Base-by-base conservation (phyloP, 768 basidiomycete species). In the Rhodotorula toruloides region DNA sequence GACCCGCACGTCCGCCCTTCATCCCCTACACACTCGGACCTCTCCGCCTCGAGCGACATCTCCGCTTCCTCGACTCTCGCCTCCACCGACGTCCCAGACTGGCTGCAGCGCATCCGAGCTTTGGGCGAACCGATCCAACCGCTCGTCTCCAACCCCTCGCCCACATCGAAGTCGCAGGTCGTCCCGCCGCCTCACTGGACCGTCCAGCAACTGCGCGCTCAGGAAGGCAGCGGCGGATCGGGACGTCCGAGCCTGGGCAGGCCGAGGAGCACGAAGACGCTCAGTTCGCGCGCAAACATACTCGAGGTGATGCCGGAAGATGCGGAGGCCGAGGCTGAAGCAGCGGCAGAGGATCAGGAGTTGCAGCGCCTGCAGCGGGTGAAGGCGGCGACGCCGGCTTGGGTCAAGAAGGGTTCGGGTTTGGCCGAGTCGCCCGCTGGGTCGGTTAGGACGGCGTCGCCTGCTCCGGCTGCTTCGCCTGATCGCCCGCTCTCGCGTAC, bases 91-190 rank as follows among this genome's bases (percentile, higher is more conserved):
- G 58, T 54, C 4, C 68, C 68, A 32, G 62, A 65, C 48, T 70
- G 68, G 68, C 63, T 61, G 25, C 29, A 58, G 21, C 62, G 62
- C 11, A 59, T 70, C n/a, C 63, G 60, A 27, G 59, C 63, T 1
- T 60, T 70, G 40, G 68, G 68, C 25, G 63, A 70, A 6, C 68
- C 68, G 2, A 62, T 65, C 22, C 42, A 67, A 39, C 62, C 63
- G 3, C 42, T 52, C 36, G 19, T 43, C 25, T 19, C 6, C 27
- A 16, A 3, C 48, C 39, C 29, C 37, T 39, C 43, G 32, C 54
- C 54, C 22, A 16, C 29, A 4, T 19, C 48, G 17, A 37, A 54
- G 21, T 16, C 25, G 36, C 60, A 52, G 31, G 34, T 55, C 59
- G 50, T 22, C 17, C 59, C 65, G 14, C 65, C 60, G n/a, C 60